Evolutionary conservation across 2,329 filamentous ascomycete species (phyloP), one percentile per base, ranked within the genome.

Genomic region (Fusarium floridanum): DNA sequence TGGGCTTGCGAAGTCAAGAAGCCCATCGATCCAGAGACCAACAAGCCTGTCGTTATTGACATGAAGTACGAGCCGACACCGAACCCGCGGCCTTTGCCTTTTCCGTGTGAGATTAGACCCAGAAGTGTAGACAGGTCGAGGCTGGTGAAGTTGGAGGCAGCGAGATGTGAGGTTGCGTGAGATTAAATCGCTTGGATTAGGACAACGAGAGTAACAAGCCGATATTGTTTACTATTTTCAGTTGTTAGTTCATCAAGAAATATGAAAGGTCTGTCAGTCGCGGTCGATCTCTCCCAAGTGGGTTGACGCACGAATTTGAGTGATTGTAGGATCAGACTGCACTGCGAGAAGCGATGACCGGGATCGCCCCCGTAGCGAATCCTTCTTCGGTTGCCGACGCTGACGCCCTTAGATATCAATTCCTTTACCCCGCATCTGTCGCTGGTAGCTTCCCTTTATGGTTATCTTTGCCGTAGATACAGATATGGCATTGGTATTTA

Each of bases 1-100:
- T 59, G 56, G 56, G 36, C 56, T 39, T 59, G 22, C 2, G 36
- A 59, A 11, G 29, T 59, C 20, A 59, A 27, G 34, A 59, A 59
- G 56, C 56, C 56, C 3, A 59, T 59, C 20, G 36, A 59, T n/a
- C 56, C 56, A 6, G 11, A 59, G 29, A 59, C 56, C 34, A 41
- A 59, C 34, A 37, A 41, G 22, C 56, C 56, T 22, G 56, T 59
- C 29, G 34, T 41, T 8, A 39, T 27, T 12, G 34, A 59, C 34
- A 39, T 59, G 56, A 37, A 59, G 34, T 59, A 59, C 22, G 56
- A 59, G 6, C 56, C 56, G n/a, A 39, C 34, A 14, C 56, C 56
- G 17, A 59, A 59, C 16, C 56, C 56, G 8, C 36, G 36, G 17
- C 56, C 56, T 17, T 41, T 59, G 56, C 56, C 56, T 16, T 59